Conservation (phyloP, 225 moss, liverwort and hornwort species). For the Pseudisothecium myosuroides region DNA sequence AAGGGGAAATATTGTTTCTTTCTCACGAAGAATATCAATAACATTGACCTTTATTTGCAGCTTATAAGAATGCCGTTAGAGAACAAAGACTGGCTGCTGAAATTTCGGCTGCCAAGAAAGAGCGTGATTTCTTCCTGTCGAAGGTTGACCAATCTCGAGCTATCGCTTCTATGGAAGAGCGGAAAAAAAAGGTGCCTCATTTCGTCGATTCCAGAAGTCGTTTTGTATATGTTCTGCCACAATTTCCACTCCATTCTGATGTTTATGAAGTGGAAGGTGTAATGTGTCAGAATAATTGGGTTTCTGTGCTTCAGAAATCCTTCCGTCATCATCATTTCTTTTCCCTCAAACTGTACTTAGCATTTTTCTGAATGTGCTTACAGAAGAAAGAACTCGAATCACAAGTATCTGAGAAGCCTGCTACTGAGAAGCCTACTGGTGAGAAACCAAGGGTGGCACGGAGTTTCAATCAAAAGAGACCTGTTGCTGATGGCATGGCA, state of each 20-base stretch:
- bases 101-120: conserved; percentile 92
- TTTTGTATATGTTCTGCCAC: background rate
- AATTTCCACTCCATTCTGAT: background rate
- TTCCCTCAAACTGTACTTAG: background rate
- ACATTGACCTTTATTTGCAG: conserved; percentile 23
- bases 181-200: conserved; percentile 67
- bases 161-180: conserved; percentile 89
- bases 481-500: conserved; percentile 47
- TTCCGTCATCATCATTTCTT: background rate
- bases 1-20: background rate
- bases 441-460: conserved; percentile 55
- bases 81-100: conserved; percentile 91
- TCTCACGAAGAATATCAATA: background rate
- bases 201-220: background rate
- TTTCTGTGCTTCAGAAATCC: background rate
- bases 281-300: background rate
- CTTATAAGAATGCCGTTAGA: conserved; percentile 86
- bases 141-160: conserved; percentile 94
- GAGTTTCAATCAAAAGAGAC: conserved; percentile 58
- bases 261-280: background rate
- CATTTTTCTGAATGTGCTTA: background rate
- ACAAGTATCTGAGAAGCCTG: conserved; percentile 2
- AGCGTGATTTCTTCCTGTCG: conserved; percentile 91
- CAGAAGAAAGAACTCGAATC: conserved; percentile 50
- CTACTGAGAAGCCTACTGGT: background rate